phyloP scores from a whole-genome alignment of 306 rosid genomes.

The Elaeagnus macrophylla region DNA sequence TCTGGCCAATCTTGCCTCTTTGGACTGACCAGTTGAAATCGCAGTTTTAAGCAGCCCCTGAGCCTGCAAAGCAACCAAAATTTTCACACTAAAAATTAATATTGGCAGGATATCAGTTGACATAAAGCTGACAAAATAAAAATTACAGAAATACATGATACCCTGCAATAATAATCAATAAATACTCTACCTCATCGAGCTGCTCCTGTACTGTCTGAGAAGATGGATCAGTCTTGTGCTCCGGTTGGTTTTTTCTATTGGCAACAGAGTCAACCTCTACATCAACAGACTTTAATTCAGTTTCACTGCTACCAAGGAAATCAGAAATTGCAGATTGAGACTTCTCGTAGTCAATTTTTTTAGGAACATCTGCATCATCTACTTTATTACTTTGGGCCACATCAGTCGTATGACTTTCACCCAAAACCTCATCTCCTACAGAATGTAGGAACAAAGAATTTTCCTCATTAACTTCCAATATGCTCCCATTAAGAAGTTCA shows the following conservation, averaged over 20 bases:
- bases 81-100: slow-evolving; percentile 37
- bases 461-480: slow-evolving; percentile 37
- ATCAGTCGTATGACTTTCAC: slow-evolving; percentile 30
- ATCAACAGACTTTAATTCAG: slow-evolving; percentile 31
- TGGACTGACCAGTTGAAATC: slow-evolving; percentile 85
- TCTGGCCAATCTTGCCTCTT: slow-evolving; percentile 98
- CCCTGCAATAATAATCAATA: slow-evolving; percentile 10
- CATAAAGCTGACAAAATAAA: slow-evolving; percentile 3
- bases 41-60: slow-evolving; percentile 87
- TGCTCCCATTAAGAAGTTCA: slow-evolving; percentile 36
- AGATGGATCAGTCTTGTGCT: slow-evolving; percentile 40
- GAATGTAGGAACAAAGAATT: slow-evolving; percentile 20
- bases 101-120: slow-evolving; percentile 8
- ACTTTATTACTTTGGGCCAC: slow-evolving; percentile 32
- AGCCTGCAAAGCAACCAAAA: slow-evolving; percentile 73
- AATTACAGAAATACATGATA: not conserved
- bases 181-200: slow-evolving; percentile 77
- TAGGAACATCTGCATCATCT: slow-evolving; percentile 30
- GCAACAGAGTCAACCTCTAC: slow-evolving; percentile 29
- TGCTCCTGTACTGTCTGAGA: slow-evolving; percentile 59
- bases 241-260: slow-evolving; percentile 39
- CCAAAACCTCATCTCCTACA: slow-evolving; percentile 32
- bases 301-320: slow-evolving; percentile 27
- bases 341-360: slow-evolving; percentile 32
- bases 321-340: slow-evolving; percentile 37